phyloP scores from a whole-genome alignment of 75 land plant genomes.

The Azolla pinnata region DNA sequence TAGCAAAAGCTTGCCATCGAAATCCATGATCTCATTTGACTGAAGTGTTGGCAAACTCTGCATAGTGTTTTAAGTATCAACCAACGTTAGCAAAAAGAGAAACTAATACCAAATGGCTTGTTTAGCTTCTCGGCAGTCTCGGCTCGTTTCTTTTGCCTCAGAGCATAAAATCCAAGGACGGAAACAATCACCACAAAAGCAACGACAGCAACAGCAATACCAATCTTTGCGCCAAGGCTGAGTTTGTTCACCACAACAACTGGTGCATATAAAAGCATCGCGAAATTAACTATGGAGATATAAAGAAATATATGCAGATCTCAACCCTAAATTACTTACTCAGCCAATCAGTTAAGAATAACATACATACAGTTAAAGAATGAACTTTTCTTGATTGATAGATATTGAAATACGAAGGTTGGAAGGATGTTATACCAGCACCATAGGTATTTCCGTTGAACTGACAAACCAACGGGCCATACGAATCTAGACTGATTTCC shows the following conservation, averaged over 20 bases:
- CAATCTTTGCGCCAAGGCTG: constrained; percentile 30
- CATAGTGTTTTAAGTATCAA: not conserved
- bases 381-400: not conserved
- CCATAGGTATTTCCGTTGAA: not conserved
- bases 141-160: constrained; percentile 50
- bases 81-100: not conserved
- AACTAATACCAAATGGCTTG: constrained; percentile 69
- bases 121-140: constrained; percentile 38
- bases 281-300: not conserved
- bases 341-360: not conserved
- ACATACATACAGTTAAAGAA: not conserved
- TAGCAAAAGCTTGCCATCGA: too few relatives aligned
- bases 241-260: constrained; percentile 4
- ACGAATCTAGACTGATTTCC: not conserved
- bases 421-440: not conserved
- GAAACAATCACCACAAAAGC: constrained; percentile 29
- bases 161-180: constrained; percentile 43
- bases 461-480: constrained; percentile 2
- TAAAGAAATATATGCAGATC: not conserved
- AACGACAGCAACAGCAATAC: constrained; percentile 37
- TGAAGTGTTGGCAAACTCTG: too few relatives aligned
- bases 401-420: not conserved
- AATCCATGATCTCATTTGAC: too few relatives aligned
- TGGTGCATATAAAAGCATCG: not conserved
- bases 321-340: not conserved